Percentiles rank a stretch among this genome's conserved stretches.
Evolutionary conservation across 2,329 filamentous ascomycete species (phyloP).

Genomic region (Xenosphaeropsis pyriputrescens): DNA sequence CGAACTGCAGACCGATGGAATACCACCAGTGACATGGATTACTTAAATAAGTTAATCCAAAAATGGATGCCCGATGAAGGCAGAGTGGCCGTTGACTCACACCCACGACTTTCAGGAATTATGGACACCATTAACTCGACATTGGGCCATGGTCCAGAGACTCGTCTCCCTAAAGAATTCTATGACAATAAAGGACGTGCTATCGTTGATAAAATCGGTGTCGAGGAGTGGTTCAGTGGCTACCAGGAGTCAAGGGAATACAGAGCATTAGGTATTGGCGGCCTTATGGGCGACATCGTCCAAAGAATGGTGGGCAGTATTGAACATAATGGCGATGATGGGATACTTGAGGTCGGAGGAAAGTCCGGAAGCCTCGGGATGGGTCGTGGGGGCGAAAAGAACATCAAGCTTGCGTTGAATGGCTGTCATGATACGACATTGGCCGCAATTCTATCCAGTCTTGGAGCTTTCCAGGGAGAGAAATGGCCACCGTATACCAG

Average conservation of each 20-base stretch:
- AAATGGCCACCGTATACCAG: constrained; percentile 90
- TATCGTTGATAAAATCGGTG: constrained; percentile 57
- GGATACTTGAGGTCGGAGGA: constrained; percentile 30
- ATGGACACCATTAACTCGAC: constrained; percentile 92
- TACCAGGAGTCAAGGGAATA: constrained; percentile 79
- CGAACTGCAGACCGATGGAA: constrained; percentile 64
- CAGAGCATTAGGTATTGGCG: constrained; percentile 76
- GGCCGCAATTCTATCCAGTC: constrained; percentile 58
- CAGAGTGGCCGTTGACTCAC: constrained; percentile 67
- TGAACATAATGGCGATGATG: constrained; percentile 37
- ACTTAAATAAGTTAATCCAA: constrained; percentile 61
- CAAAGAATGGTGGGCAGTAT: constrained; percentile 56
- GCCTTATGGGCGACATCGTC: constrained; percentile 70
- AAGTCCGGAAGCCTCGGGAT: constrained; percentile 20
- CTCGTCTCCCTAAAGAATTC: constrained; percentile 69
- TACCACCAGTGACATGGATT: constrained; percentile 63
- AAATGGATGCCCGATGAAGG: constrained; percentile 71
- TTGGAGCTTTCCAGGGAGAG: constrained; percentile 61
- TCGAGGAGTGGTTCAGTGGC: constrained; percentile 88
- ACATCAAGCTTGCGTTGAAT: constrained; percentile 61
- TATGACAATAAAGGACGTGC: constrained; percentile 61
- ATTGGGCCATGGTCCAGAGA: constrained; percentile 67
- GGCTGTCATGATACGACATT: constrained; percentile 93
- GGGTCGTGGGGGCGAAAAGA: constrained; percentile 29
- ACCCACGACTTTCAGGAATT: constrained; percentile 73